Evolutionary conservation across 805 yeast species (phyloP), one percentile per base, ranked within the genome.

Genomic region (Wickerhamiella vanderwaltii): DNA sequence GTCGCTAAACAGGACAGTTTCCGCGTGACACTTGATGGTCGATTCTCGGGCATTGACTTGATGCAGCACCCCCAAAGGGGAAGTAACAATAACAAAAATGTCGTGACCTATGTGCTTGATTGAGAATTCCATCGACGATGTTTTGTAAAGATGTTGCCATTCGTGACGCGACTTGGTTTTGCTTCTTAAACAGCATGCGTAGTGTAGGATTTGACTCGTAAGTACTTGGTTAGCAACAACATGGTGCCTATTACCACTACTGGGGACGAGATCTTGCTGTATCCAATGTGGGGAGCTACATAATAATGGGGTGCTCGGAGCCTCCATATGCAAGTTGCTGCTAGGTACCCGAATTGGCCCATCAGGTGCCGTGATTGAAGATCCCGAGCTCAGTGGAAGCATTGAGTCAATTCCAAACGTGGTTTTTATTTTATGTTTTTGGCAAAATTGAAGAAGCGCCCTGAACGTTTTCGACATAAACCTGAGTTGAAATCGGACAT

Each of bases 281-380:
- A 33, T 7, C 11, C 7, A 7, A 20, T 15, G 5, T 11, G 25
- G 26, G 4, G 26, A 20, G 36, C 28, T 33, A 5, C 4, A 4
- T 4, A 33, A 6, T 6, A 5, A 9, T 9, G 26, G 17, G 17
- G 17, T 11, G 6, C 13, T 22, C n/a, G 26, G 17, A 11, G 17
- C 18, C 17, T 26, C 36, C 36, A 33, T 33, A 5, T 6, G 36
- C 16, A 33, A 3, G 16, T 33, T 33, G 15, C 36, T 33, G 36
- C 36, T 33, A 12, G 36, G 36, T 12, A 33, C 13, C 23, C 35
- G n/a, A n/a, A n/a, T n/a, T n/a, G n/a, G n/a, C n/a, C n/a, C n/a
- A n/a, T n/a, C n/a, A n/a, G n/a, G 26, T 7, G 7, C 26, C 11
- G 26, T 23, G 26, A 11, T 3, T 9, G 36, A 16, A 13, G 9